Conservation (phyloP, 805 yeast genomes). For the Cephaloascus fragrans region DNA sequence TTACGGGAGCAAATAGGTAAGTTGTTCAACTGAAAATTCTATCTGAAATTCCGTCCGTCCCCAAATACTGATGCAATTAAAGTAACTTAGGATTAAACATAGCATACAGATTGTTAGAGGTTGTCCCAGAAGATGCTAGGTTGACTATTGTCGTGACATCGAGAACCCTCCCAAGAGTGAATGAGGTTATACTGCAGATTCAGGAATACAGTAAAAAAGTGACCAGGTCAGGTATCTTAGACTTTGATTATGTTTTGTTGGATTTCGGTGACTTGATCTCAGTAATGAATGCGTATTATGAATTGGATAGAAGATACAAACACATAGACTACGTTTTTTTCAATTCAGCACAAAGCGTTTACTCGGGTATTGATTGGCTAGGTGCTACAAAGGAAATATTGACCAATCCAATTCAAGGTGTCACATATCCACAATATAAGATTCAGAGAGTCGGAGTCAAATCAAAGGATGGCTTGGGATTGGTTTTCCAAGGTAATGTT, state of each 20-base stretch:
- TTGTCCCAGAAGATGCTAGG: slow-evolving; percentile 39
- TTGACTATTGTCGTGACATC: slow-evolving; percentile 83
- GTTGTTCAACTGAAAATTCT: background rate
- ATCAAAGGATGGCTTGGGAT: slow-evolving; percentile 72
- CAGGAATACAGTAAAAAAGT: slow-evolving; percentile 28
- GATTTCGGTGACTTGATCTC: slow-evolving; percentile 90
- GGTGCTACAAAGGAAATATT: slow-evolving; percentile 64
- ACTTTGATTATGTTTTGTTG: slow-evolving; percentile 82
- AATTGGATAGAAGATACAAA: slow-evolving; percentile 51
- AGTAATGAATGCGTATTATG: slow-evolving; percentile 63
- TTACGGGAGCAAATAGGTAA: slow-evolving; percentile 20
- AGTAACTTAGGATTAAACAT: slow-evolving; percentile 80
- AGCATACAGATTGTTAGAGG: slow-evolving; percentile 68
- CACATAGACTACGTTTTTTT: slow-evolving; percentile 72
- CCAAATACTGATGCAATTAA: background rate
- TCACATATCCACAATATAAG: slow-evolving; percentile 83
- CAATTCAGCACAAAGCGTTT: slow-evolving; percentile 86
- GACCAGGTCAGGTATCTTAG: slow-evolving; percentile 48
- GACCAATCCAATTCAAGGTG: slow-evolving; percentile 63
- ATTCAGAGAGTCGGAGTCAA: slow-evolving; percentile 71
- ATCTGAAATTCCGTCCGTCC: background rate
- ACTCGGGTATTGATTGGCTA: slow-evolving; percentile 80
- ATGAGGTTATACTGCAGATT: slow-evolving; percentile 57
- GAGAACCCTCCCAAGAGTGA: slow-evolving; percentile 77
- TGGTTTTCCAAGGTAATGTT: slow-evolving; percentile 92